Base-by-base conservation (phyloP, 73 alveolate genomes). In the Diophrys sp. region DNA sequence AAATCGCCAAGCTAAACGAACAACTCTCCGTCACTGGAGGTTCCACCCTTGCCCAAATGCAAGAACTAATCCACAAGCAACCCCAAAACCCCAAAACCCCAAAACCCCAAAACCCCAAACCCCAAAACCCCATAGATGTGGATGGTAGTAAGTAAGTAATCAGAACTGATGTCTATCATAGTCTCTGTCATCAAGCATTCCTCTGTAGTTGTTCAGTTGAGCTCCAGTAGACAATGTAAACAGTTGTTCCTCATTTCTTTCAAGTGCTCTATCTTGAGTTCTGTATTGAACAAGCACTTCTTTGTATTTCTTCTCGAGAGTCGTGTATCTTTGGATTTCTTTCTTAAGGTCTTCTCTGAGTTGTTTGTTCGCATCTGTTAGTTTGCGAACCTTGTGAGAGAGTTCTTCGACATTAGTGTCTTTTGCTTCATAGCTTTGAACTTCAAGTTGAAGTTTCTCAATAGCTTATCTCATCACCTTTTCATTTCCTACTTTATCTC, bases 161-260 rank as follows among this genome's bases (percentile, higher is more conserved):
- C 26, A 23, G 14, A 34, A 29, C 28, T 32, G n/a, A 2, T 25
- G 27, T 25, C 23, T 1, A 14, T 32, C 56, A 29, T 70, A 54
- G 34, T 81, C 71, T 28, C 79, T 73, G 23, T 33, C 82, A 23
- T 31, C 72, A 26, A 81, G 25, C 62, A n/a, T 71, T 2, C 18
- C 26, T 30, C 73, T 56, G 62, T 34, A 81, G 32, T 73, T 72
- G 79, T 56, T 69, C 0, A 81, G 14, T 23, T 73, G 31, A 8
- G 79, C 83, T 27, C 89, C 89, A 73, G 89, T 81, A 26, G 71
- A 55, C 78, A 56, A 72, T n/a, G 70, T 31, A 67, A 81, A 81
- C 70, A 81, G 1, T n/a, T 54, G 26, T 26, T 81, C 89, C 8
- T 57, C 81, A 29, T 44, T 73, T 55, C n/a, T 81, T 28, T 77